A percentile compares a stretch with the other conserved stretches of the same genome.
Evolutionary conservation across 2,329 filamentous ascomycete species (phyloP).

Genomic region (Aspergillus sp.): DNA sequence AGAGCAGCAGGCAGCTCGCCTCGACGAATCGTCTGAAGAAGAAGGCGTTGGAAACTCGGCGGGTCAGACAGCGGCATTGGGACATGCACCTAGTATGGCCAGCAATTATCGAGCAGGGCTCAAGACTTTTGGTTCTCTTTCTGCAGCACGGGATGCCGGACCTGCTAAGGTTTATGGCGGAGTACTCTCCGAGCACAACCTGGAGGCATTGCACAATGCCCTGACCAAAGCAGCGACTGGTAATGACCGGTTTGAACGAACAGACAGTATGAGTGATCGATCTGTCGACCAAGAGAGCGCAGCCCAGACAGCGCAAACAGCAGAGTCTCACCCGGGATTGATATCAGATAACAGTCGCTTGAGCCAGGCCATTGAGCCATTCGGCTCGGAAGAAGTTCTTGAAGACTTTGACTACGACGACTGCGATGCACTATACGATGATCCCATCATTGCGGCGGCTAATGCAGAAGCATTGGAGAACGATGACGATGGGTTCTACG

Average conservation of each 20-base stretch:
- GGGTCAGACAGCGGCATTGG: conserved; percentile 15
- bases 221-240: conserved; percentile 73
- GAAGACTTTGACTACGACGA: conserved; percentile 52
- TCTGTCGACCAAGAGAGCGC: conserved; percentile 30
- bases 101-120: conserved; percentile 23
- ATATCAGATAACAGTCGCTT: conserved; percentile 46
- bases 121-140: conserved; percentile 18
- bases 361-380: conserved; percentile 39
- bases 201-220: conserved; percentile 74
- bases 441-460: conserved; percentile 86
- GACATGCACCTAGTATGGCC: conserved; percentile 30
- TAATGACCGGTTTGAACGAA: conserved; percentile 66
- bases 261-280: conserved; percentile 43
- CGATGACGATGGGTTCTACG: conserved; percentile 90
- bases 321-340: conserved; percentile 38
- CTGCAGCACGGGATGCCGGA: conserved; percentile 27
- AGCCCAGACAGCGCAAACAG: conserved; percentile 29
- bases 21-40: conserved; percentile 8
- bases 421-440: conserved; percentile 68
- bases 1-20: background rate
- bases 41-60: conserved; percentile 7
- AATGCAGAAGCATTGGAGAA: conserved; percentile 90
- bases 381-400: conserved; percentile 32
- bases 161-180: conserved; percentile 27
- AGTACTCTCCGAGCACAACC: conserved; percentile 48